Percentiles rank a stretch among this genome's conserved stretches.
phyloP scores from a whole-genome alignment of 2,329 filamentous ascomycete species.

The Phyllosticta paracitricarpa region DNA sequence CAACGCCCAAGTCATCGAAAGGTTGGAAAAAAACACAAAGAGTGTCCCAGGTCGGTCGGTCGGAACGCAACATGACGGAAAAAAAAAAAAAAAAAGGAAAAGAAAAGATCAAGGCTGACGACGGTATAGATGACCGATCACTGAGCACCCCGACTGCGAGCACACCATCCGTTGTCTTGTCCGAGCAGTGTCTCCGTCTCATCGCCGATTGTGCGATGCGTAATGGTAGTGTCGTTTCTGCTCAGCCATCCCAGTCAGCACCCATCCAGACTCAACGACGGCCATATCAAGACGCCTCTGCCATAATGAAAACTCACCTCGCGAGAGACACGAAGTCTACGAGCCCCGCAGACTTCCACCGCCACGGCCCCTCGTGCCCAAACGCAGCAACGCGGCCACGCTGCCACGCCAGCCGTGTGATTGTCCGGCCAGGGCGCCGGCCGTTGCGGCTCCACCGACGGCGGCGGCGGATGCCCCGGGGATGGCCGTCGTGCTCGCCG shows the following conservation, averaged over 20 bases:
- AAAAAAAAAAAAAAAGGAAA: too few species aligned
- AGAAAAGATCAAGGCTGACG: not conserved
- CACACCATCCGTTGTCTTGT: not conserved
- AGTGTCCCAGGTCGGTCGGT: not conserved
- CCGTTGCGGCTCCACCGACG: slow-evolving; percentile 2
- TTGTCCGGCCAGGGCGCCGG: not conserved
- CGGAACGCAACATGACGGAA: not conserved
- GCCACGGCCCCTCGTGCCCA: slow-evolving; percentile 7
- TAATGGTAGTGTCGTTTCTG: not conserved
- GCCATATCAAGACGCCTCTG: not conserved
- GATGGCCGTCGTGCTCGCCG: not conserved
- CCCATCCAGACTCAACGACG: not conserved
- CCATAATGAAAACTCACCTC: not conserved
- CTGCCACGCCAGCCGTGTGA: slow-evolving; percentile 7
- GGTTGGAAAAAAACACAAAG: not conserved
- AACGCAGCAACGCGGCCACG: slow-evolving; percentile 2
- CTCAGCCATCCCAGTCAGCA: not conserved
- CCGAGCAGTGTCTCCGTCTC: not conserved
- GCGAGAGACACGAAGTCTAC: not conserved
- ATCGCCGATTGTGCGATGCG: not conserved
- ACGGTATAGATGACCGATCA: not conserved
- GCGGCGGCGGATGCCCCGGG: not conserved
- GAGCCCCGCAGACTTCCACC: not conserved
- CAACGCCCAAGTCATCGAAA: not conserved
- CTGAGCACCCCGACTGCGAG: not conserved